Percentiles rank a stretch among this genome's conserved stretches.
Evolutionary conservation across 257 asterid genomes (phyloP).

Genomic region (Eucommia ulmoides): DNA sequence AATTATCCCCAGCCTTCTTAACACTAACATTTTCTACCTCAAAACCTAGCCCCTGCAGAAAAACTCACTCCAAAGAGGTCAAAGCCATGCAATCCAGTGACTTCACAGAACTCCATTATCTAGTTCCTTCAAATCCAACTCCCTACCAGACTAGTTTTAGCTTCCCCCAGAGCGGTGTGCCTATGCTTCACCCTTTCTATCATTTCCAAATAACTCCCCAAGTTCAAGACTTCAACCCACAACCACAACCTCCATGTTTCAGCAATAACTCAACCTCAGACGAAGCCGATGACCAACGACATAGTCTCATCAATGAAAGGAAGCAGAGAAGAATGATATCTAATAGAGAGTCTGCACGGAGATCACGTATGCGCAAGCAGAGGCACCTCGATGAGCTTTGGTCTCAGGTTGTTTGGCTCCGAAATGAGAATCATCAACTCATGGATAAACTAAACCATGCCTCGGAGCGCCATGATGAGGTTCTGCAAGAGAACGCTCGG

Average conservation of each 20-base stretch:
- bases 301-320: slow-evolving; percentile 22
- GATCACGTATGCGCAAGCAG: slow-evolving; percentile 59
- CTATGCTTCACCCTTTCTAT: too few species aligned
- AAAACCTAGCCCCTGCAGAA: too few species aligned
- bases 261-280: slow-evolving; percentile 41
- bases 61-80: too few species aligned
- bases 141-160: too few species aligned
- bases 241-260: slow-evolving; percentile 8
- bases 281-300: slow-evolving; percentile 34
- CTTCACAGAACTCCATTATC: too few species aligned
- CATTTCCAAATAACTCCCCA: background rate
- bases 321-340: slow-evolving; percentile 47
- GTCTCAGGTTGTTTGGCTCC: slow-evolving; percentile 26
- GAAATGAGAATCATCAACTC: slow-evolving; percentile 21
- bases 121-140: too few species aligned
- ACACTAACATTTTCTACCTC: too few species aligned
- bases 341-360: slow-evolving; percentile 48
- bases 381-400: slow-evolving; percentile 47
- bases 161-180: too few species aligned
- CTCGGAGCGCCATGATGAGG: slow-evolving; percentile 21
- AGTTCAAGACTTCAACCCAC: background rate
- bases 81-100: too few species aligned
- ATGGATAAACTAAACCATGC: slow-evolving; percentile 20
- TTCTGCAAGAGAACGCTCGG: slow-evolving; percentile 20
- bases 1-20: too few species aligned